Percentiles rank a stretch among this genome's conserved stretches.
phyloP scores from a whole-genome alignment of 164 flowering plant genomes.

The Vitis amurensis region DNA sequence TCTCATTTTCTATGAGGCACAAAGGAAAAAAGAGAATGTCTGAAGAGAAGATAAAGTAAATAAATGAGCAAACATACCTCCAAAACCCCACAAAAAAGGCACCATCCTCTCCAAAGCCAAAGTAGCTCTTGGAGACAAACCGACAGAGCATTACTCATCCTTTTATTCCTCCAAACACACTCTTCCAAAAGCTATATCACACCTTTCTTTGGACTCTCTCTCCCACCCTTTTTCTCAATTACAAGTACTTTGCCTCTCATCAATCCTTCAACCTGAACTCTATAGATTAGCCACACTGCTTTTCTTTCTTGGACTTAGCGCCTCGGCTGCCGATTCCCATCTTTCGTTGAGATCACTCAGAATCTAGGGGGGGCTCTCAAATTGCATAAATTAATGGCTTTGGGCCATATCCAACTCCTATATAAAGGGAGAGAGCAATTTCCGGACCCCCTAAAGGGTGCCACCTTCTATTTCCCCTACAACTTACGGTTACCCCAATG shows the following conservation, averaged over 20 bases:
- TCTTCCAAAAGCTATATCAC: slow-evolving; percentile 27
- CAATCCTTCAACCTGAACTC: slow-evolving; percentile 18
- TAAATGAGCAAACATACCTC: not conserved
- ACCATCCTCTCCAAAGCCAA: slow-evolving; percentile 22
- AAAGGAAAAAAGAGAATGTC: slow-evolving; percentile 17
- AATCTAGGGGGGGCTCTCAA: not conserved
- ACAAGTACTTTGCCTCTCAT: slow-evolving; percentile 6
- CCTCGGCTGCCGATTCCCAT: slow-evolving; percentile 13
- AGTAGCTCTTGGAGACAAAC: slow-evolving; percentile 9
- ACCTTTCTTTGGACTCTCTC: slow-evolving; percentile 21
- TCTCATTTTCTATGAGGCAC: slow-evolving; percentile 8
- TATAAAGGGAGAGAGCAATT: slow-evolving; percentile 11
- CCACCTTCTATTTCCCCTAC: not conserved
- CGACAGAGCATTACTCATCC: slow-evolving; percentile 18
- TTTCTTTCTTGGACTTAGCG: slow-evolving; percentile 23
- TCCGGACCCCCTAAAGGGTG: slow-evolving; percentile 2
- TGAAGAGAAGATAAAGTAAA: not conserved
- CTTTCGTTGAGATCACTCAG: slow-evolving; percentile 7
- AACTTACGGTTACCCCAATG: slow-evolving; percentile 14
- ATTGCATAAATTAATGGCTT: not conserved
- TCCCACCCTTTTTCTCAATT: slow-evolving; percentile 12
- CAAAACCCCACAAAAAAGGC: slow-evolving; percentile 15
- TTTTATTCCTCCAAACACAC: slow-evolving; percentile 14
- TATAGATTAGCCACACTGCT: slow-evolving; percentile 9
- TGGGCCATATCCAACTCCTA: slow-evolving; percentile 3